Percentiles rank a stretch among this genome's conserved stretches.
phyloP scores from a whole-genome alignment of 2,329 filamentous ascomycete species.

The Laburnicola sp. region DNA sequence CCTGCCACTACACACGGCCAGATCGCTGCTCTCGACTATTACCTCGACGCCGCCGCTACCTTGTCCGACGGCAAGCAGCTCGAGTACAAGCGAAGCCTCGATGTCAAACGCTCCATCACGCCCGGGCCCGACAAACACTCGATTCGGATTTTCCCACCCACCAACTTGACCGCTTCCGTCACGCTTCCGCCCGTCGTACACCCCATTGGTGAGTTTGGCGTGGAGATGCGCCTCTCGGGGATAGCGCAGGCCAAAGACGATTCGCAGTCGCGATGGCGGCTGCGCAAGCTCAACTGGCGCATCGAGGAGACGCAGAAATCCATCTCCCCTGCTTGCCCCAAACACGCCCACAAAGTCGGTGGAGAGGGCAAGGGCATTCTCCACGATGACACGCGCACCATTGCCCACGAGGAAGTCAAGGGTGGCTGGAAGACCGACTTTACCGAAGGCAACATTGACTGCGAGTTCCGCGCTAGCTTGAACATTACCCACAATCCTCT shows the following conservation, averaged over 20 bases:
- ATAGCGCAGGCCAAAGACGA: slow-evolving; percentile 70
- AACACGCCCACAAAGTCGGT: slow-evolving; percentile 69
- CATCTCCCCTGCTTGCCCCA: slow-evolving; percentile 76
- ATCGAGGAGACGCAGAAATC: slow-evolving; percentile 85
- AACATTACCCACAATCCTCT: slow-evolving; percentile 66
- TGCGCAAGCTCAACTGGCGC: slow-evolving; percentile 90
- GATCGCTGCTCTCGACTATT: slow-evolving; percentile 75
- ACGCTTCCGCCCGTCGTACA: slow-evolving; percentile 82
- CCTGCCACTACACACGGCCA: slow-evolving; percentile 78
- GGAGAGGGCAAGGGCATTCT: slow-evolving; percentile 69
- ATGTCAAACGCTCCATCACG: slow-evolving; percentile 77
- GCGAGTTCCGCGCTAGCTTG: slow-evolving; percentile 72
- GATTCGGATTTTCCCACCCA: slow-evolving; percentile 92
- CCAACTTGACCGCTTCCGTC: slow-evolving; percentile 85
- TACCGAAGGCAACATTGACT: slow-evolving; percentile 72
- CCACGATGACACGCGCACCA: slow-evolving; percentile 73
- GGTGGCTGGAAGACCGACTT: slow-evolving; percentile 88
- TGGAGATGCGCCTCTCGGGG: slow-evolving; percentile 83
- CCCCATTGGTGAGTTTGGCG: slow-evolving; percentile 78
- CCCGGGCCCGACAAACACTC: slow-evolving; percentile 83
- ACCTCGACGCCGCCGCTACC: slow-evolving; percentile 59
- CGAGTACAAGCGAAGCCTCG: slow-evolving; percentile 67
- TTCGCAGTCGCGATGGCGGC: slow-evolving; percentile 78
- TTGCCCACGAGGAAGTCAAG: slow-evolving; percentile 81
- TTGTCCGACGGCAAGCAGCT: slow-evolving; percentile 64